phyloP scores from a whole-genome alignment of 2,329 filamentous ascomycete genomes.

The Penicillium vulpinum region DNA sequence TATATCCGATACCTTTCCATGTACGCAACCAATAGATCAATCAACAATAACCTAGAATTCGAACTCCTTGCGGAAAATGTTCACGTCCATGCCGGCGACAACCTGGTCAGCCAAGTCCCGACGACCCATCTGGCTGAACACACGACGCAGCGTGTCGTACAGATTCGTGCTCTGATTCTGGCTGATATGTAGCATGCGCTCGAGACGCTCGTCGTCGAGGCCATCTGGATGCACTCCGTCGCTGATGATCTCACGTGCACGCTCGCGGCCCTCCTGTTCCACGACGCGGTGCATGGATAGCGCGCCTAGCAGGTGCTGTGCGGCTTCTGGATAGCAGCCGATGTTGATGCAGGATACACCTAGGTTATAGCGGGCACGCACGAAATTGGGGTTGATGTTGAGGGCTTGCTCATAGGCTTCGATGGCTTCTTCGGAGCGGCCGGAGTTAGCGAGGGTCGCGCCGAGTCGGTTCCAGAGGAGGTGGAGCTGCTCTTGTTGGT shows the following conservation, averaged over 20 bases:
- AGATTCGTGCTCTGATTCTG: conserved; percentile 97
- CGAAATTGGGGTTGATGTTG: conserved; percentile 89
- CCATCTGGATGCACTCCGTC: conserved; percentile 52
- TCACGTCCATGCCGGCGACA: conserved; percentile 84
- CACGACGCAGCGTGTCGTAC: conserved; percentile 87
- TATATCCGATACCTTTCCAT: neutral
- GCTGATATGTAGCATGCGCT: conserved; percentile 72
- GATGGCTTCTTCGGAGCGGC: conserved; percentile 92
- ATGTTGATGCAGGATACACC: conserved; percentile 98
- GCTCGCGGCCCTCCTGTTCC: conserved; percentile 78
- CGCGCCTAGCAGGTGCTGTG: conserved; percentile 86
- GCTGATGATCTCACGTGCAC: conserved; percentile 75
- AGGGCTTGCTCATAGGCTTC: conserved; percentile 93
- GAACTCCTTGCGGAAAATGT: conserved; percentile 84
- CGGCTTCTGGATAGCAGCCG: conserved; percentile 89
- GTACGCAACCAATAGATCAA: neutral
- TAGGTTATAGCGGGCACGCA: conserved; percentile 93
- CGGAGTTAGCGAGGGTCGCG: conserved; percentile 92
- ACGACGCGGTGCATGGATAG: conserved; percentile 94
- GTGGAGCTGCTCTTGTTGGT: conserved; percentile 83
- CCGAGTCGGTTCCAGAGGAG: conserved; percentile 97
- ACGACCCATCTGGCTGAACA: conserved; percentile 95
- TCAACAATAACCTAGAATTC: conserved; percentile 62
- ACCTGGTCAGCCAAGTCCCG: conserved; percentile 86
- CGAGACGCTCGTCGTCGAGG: conserved; percentile 69